phyloP scores from a whole-genome alignment of 257 asterid genomes.

The Mentha longifolia region DNA sequence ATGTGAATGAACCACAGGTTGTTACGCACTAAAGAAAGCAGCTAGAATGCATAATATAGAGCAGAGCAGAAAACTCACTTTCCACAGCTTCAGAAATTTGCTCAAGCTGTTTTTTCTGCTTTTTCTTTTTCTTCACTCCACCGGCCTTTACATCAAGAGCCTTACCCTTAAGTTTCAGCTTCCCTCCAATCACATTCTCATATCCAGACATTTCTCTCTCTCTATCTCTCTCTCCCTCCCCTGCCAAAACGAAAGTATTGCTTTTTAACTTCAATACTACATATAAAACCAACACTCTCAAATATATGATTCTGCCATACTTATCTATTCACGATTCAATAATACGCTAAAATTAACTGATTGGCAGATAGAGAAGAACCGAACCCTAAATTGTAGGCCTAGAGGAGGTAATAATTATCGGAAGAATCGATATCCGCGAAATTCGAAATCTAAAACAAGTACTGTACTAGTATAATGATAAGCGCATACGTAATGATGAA shows the following conservation, averaged over 20 bases:
- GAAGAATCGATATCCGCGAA: constrained; percentile 11
- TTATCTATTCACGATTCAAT: background rate
- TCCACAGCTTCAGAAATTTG: constrained; percentile 46
- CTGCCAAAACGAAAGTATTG: background rate
- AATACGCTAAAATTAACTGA: background rate
- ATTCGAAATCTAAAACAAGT: background rate
- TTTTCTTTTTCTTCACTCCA: constrained; percentile 76
- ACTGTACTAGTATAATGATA: background rate
- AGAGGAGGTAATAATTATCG: background rate
- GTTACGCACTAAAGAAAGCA: background rate
- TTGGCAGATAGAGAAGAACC: background rate
- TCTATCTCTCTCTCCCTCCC: constrained; percentile 40
- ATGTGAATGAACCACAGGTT: background rate
- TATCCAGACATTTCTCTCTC: constrained; percentile 64
- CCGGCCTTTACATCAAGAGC: constrained; percentile 84
- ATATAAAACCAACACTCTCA: constrained; percentile 12
- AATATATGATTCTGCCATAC: background rate
- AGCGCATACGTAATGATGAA: background rate
- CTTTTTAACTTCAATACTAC: background rate
- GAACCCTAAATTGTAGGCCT: constrained; percentile 7
- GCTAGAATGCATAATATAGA: background rate
- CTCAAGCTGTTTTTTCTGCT: constrained; percentile 59
- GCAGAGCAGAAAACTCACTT: constrained; percentile 39
- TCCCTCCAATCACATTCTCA: constrained; percentile 87
- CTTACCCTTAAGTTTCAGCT: constrained; percentile 92